Percentiles rank a stretch among this genome's conserved stretches.
Conservation (phyloP, 2,329 filamentous ascomycete genomes). For the Madurella mycetomatis region DNA sequence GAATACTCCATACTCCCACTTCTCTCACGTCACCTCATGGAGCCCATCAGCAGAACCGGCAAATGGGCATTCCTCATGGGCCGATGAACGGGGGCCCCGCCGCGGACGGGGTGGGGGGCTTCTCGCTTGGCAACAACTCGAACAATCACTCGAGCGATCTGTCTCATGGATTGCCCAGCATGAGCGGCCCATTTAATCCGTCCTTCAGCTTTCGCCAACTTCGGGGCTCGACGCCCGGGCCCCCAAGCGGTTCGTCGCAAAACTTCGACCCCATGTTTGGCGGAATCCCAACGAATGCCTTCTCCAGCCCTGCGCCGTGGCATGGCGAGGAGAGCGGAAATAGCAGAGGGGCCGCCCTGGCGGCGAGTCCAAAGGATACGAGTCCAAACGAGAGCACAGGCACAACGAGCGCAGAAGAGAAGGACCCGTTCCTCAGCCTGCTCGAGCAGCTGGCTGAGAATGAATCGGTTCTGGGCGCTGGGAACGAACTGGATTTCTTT, state of each 20-base stretch:
- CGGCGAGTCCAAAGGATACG: conserved; percentile 42
- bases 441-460: conserved; percentile 81
- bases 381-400: conserved; percentile 49
- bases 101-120: conserved; percentile 36
- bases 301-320: conserved; percentile 50
- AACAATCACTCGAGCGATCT: conserved; percentile 20
- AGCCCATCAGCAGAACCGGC: conserved; percentile 28
- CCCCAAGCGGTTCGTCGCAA: conserved; percentile 15
- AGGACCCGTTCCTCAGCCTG: conserved; percentile 74
- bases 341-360: conserved; percentile 7
- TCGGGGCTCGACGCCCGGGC: conserved; percentile 17
- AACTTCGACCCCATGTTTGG: conserved; percentile 59
- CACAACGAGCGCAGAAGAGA: conserved; percentile 53
- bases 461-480: conserved; percentile 63
- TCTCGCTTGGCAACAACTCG: conserved; percentile 29
- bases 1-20: conserved; percentile 37
- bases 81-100: conserved; percentile 34
- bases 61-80: conserved; percentile 31
- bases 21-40: conserved; percentile 36
- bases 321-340: conserved; percentile 37
- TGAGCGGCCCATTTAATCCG: conserved; percentile 38
- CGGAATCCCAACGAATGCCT: conserved; percentile 48
- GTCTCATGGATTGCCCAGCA: conserved; percentile 28
- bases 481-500: conserved; percentile 76
- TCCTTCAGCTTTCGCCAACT: conserved; percentile 37